Evolutionary conservation across 495 filamentous ascomycete genomes (phyloP), one percentile per base, ranked within the genome.

Genomic region (Cladorrhinum samala): DNA sequence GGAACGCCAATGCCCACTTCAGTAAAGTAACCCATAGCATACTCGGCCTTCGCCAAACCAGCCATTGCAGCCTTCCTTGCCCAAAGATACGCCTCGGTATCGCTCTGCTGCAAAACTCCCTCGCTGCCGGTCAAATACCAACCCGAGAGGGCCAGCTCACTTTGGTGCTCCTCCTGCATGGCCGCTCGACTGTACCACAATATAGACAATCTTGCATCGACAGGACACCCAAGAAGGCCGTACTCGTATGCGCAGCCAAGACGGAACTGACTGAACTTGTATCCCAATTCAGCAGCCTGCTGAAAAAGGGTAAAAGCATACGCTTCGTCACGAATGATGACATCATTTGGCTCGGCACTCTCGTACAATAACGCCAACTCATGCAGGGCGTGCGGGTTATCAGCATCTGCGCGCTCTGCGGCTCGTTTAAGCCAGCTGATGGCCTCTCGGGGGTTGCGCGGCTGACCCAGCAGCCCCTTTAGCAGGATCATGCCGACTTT

Each of bases 61-160:
- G 87, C 83, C 42, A 82, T 78, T 1, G 93, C 92, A 9, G 93
- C 91, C 67, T 96, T 96, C 2, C 93, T 76, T 7, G 93, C 93
- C 93, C 93, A 98, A 1, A 98, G 81, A 62, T 96, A 98, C 1
- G 93, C 93, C 65, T 98, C 93, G 2, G 88, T 95, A 57, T 98
- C 93, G 57, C 85, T 95, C 65, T 95, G 92, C 63, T 88, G 81
- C 38, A 98, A 72, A 20, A 96, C 87, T 0, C 89, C 89, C 43
- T 94, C 87, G 17, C 83, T 82, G 19, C 93, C 93, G 0, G 93
- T 98, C 19, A 98, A 75, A 63, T 98, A 98, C 93, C 93, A 98
- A 2, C 93, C 93, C 57, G 85, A 89, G 16, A 98, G 79, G 3
- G 93, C 90, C 21, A 98, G 78, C 67, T 96, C 92, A 49, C 84